Base-by-base conservation (phyloP, 1,284 basidiomycete genomes). In the Heterobasidion irregulare region DNA sequence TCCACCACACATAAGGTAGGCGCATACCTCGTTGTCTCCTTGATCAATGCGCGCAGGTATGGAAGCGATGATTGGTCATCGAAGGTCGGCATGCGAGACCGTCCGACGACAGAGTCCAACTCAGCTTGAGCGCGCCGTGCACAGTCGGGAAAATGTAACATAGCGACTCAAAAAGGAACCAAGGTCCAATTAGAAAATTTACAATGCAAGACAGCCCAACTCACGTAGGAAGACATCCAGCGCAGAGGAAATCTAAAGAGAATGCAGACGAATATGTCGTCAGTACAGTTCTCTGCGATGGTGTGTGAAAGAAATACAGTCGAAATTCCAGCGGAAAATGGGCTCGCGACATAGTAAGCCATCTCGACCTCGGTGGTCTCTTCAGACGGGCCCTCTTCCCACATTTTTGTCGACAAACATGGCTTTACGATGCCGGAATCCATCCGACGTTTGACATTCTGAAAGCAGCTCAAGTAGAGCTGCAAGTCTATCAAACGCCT, bases 21-120 rank as follows among this genome's bases (percentile, higher is more conserved):
- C 16, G 19, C 38, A 38, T 51, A 62, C 44, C 61, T 46, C 34
- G 59, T 16, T 7, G 61, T 56, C 52, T 64, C 63, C 51, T 58
- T 56, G 18, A 63, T 55, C 32, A 64, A 35, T 6, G 62, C 62
- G 36, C 59, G 48, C 15, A 59, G 49, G 46, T 64, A 64, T 8
- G 59, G 63, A 7, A 64, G 50, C 3, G 55, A 50, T 10, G 57
- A 50, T 19, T 55, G 51, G 48, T 64, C 63, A 6, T 58, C 53
- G 43, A 63, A 56, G 15, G 50, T 55, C 5, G 63, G 63, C 12
- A 62, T 43, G 9, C 63, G 57, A 5, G 59, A 56, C 2, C 18
- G 32, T 8, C 62, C 62, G n/a, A 59, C 57, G 19, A 62, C 61
- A 12, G 26, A 26, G 32, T 63, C 62, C 13, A 64, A 56, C 45